These are phyloP conservation scores for Pseudozyma sp. DNA, from an alignment of 1,284 basidiomycete genomes.

Conservation along the genomic window DNA sequence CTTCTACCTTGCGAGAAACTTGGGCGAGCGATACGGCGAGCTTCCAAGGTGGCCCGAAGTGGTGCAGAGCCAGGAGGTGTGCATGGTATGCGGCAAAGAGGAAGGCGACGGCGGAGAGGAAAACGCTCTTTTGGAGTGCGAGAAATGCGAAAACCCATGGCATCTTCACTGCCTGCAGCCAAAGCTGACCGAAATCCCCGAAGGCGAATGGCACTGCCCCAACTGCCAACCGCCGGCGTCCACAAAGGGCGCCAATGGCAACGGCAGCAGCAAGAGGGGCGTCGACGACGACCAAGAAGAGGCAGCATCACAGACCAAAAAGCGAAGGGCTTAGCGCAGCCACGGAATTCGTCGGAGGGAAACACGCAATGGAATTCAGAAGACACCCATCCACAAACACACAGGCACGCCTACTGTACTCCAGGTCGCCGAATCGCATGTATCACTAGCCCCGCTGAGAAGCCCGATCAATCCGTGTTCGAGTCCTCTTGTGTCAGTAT, in stretches of 20 bases:
- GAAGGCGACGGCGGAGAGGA: constrained; percentile 71
- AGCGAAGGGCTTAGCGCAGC: constrained; percentile 16
- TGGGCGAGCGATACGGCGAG: constrained; percentile 58
- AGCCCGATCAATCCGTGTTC: background rate
- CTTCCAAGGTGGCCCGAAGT: constrained; percentile 66
- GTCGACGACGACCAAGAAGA: constrained; percentile 25
- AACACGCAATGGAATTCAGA: constrained; percentile 14
- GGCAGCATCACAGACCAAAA: constrained; percentile 19
- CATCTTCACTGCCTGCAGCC: constrained; percentile 85
- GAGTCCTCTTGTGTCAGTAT: background rate
- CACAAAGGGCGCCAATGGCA: constrained; percentile 5
- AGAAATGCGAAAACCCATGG: constrained; percentile 85
- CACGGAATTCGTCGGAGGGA: no score
- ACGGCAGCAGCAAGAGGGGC: constrained; percentile 9
- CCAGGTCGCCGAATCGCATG: constrained; percentile 1
- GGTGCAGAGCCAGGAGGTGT: constrained; percentile 78
- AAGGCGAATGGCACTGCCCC: constrained; percentile 72
- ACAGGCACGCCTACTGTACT: no score
- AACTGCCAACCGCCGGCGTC: constrained; percentile 41
- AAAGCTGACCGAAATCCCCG: constrained; percentile 80
- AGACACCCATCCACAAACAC: no score
- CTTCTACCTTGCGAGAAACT: constrained; percentile 78
- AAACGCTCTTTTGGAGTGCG: constrained; percentile 69
- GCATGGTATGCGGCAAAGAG: constrained; percentile 79
- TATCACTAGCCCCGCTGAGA: constrained; percentile 13